Evolutionary conservation across 2,329 filamentous ascomycete genomes (phyloP).

Genomic region (Plenodomus tracheiphilus): DNA sequence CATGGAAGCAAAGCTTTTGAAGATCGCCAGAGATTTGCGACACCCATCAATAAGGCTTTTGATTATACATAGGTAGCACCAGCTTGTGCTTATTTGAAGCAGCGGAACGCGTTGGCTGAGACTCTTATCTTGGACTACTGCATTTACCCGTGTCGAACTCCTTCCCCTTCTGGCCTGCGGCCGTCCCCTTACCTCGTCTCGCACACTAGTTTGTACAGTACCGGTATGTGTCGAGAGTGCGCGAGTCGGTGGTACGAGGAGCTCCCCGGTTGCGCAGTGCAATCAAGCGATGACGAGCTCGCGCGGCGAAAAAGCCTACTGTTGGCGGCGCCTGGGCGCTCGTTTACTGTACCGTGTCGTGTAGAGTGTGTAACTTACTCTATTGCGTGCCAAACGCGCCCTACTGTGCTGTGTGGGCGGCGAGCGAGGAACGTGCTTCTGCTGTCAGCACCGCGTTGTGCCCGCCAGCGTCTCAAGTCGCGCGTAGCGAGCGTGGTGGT

Average conservation of each 20-base stretch:
- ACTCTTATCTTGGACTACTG: slow-evolving; percentile 15
- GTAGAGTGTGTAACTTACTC: no score
- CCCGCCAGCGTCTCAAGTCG: slow-evolving; percentile 14
- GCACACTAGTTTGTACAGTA: slow-evolving; percentile 5
- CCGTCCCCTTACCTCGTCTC: slow-evolving; percentile 14
- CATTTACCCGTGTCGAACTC: slow-evolving; percentile 19
- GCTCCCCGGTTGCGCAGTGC: slow-evolving; percentile 5
- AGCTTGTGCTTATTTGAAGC: slow-evolving; percentile 7
- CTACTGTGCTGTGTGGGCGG: slow-evolving; percentile 1
- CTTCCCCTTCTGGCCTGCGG: slow-evolving; percentile 13
- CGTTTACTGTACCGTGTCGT: slow-evolving; percentile 2
- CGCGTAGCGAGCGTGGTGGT: slow-evolving; percentile 1
- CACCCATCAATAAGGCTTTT: slow-evolving; percentile 2
- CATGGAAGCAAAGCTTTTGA: background rate
- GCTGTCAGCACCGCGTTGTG: slow-evolving; percentile 19
- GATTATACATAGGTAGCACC: slow-evolving; percentile 2
- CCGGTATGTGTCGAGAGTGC: slow-evolving; percentile 1
- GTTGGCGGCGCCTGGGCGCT: slow-evolving; percentile 2
- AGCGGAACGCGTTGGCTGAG: slow-evolving; percentile 5
- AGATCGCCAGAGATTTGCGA: background rate
- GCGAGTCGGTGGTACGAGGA: slow-evolving; percentile 6
- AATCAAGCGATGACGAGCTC: slow-evolving; percentile 10
- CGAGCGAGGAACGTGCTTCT: slow-evolving; percentile 13
- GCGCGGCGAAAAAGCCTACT: slow-evolving; percentile 2
- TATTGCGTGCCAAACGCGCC: no score